Percentiles rank a stretch among this genome's conserved stretches.
These are phyloP conservation scores for Populus euphratica DNA, from an alignment of 345 rosid species.

Conservation along the genomic window DNA sequence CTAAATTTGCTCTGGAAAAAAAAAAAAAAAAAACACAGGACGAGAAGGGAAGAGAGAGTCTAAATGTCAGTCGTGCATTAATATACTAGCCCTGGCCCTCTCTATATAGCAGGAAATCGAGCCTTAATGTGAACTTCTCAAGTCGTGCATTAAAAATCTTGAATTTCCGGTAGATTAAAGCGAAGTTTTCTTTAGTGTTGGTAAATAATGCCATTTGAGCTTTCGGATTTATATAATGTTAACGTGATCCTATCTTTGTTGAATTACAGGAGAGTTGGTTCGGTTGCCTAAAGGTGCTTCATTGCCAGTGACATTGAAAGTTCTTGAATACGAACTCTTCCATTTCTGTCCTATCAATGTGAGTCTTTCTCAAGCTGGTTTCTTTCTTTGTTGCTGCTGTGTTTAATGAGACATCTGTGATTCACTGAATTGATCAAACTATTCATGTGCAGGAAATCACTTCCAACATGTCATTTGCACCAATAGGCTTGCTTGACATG, in stretches of 20 bases:
- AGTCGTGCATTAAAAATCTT: background rate
- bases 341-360: conserved; percentile 82
- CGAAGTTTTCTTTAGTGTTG: background rate
- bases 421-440: conserved; percentile 5
- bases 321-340: conserved; percentile 84
- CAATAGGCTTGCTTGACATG: conserved; percentile 85
- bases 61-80: background rate
- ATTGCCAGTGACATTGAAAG: conserved; percentile 72
- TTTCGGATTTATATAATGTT: background rate
- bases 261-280: conserved; percentile 59
- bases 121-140: background rate
- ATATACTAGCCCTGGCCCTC: background rate
- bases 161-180: background rate
- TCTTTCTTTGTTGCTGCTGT: background rate
- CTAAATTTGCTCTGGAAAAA: background rate
- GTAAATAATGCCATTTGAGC: background rate
- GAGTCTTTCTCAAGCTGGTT: background rate
- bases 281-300: conserved; percentile 73
- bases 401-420: background rate
- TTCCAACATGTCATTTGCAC: conserved; percentile 61
- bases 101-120: background rate
- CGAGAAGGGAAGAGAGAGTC: background rate
- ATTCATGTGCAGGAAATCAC: conserved; percentile 52
- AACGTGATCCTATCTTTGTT: background rate
- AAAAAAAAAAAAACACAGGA: too few species aligned